Evolutionary conservation across 2,329 filamentous ascomycete species (phyloP), one percentile per base, ranked within the genome.

Genomic region (Arthrobotrys iridis): DNA sequence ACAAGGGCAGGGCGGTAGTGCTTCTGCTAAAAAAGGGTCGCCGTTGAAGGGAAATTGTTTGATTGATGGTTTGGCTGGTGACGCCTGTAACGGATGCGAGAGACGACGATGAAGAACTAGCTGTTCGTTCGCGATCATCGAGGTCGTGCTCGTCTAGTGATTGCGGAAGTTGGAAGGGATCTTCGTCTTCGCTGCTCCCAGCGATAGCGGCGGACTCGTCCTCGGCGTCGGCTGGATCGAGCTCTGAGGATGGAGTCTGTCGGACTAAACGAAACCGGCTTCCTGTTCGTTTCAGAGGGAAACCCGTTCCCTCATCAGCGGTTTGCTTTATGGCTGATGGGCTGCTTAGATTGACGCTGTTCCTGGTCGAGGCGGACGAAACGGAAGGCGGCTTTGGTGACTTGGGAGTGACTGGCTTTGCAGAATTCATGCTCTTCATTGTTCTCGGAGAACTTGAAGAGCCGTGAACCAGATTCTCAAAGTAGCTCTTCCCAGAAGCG

Each of bases 151-250:
- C 62, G 10, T 74, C 70, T 13, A 74, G 37, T 13, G 70, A 62
- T 63, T 60, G 62, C 8, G 70, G 70, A 1, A 74, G 30, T 20
- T 74, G 62, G 15, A 74, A 74, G 11, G 55, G 43, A 24, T 76
- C 57, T 43, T 76, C 72, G 33, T 76, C 72, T 59, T 76, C 72
- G 15, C 72, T 76, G 22, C 72, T 76, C 6, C 72, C 72, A 13
- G 65, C 64, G 11, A 76, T 60, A 10, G 72, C 72, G 35, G 45
- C 72, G 15, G 72, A 76, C n/a, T 75, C 76, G 24, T 62, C 72
- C n/a, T 77, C 71, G 8, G 55, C 63, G 48, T 78, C 76, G 8
- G 66, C 71, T 10, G 76, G 76, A 10, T 78, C 77, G 1, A 78
- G 55, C 48, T 78, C 76, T 26, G 65, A 66, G 0, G 75, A 70